phyloP scores from a whole-genome alignment of 2,329 filamentous ascomycete genomes.

The Plenodomus biglobosus region DNA sequence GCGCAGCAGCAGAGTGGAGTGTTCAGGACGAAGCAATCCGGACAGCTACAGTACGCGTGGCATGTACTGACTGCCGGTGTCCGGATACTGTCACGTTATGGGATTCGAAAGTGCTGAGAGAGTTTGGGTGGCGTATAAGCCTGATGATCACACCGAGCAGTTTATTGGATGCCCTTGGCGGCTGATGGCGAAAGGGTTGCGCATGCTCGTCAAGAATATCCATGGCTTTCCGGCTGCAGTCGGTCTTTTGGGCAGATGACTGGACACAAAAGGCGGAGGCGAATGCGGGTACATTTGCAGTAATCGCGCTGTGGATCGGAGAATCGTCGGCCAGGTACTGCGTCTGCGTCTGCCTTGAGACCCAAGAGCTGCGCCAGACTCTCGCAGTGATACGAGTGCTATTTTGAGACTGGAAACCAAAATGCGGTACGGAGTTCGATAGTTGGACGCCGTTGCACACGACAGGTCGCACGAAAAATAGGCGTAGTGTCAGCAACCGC shows the following conservation, averaged over 20 bases:
- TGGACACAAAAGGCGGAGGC: slow-evolving; percentile 9
- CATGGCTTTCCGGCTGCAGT: slow-evolving; percentile 12
- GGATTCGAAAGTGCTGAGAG: slow-evolving; percentile 9
- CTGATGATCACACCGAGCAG: slow-evolving; percentile 23
- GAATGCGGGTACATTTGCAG: background rate
- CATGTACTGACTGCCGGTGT: slow-evolving; percentile 4
- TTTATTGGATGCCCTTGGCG: slow-evolving; percentile 16
- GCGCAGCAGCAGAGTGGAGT: background rate
- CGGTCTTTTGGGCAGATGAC: slow-evolving; percentile 8
- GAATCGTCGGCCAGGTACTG: background rate
- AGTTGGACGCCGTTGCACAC: slow-evolving; percentile 12
- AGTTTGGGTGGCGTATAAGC: slow-evolving; percentile 6
- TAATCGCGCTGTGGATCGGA: background rate
- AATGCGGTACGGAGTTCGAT: slow-evolving; percentile 5
- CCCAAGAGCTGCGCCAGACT: background rate
- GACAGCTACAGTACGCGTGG: background rate
- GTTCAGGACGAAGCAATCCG: background rate
- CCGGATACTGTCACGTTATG: slow-evolving; percentile 15
- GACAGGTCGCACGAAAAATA: slow-evolving; percentile 8
- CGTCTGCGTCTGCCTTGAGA: background rate
- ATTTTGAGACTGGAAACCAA: slow-evolving; percentile 9
- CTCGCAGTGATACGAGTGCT: slow-evolving; percentile 7
- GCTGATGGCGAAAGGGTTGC: slow-evolving; percentile 29
- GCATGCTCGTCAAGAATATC: slow-evolving; percentile 19
- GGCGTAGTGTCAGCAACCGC: slow-evolving; percentile 8